phyloP scores from a whole-genome alignment of 192 early-diverging fungal genomes.

The Rhizophagus clarus region DNA sequence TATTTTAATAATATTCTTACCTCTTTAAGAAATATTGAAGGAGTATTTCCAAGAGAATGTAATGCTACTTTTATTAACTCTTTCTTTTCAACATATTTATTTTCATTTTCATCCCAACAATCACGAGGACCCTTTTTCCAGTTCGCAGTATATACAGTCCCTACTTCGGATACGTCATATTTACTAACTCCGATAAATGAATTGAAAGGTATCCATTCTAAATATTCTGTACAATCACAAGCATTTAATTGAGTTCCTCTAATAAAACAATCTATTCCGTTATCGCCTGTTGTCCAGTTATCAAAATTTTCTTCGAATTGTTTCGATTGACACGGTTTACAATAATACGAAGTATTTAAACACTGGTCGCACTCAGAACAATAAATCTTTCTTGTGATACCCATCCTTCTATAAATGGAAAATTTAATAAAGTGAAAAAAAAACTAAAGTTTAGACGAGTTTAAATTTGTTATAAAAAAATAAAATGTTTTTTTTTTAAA shows the following conservation, averaged over 20 bases:
- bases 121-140: conserved; percentile 19
- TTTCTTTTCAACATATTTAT: background rate
- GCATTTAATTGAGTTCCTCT: conserved; percentile 23
- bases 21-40: conserved; percentile 12
- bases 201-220: conserved; percentile 25
- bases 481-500: no score
- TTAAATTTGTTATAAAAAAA: no score
- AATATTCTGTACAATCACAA: conserved; percentile 13
- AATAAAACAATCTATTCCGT: conserved; percentile 21
- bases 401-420: background rate
- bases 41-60: background rate
- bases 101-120: conserved; percentile 20
- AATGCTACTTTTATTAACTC: conserved; percentile 24
- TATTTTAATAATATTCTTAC: background rate
- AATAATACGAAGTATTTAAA: background rate
- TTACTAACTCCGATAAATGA: conserved; percentile 11
- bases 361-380: conserved; percentile 15
- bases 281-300: conserved; percentile 26
- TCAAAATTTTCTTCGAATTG: conserved; percentile 26
- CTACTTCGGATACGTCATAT: background rate
- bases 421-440: no score
- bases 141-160: conserved; percentile 9
- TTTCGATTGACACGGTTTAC: conserved; percentile 13
- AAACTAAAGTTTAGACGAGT: no score
- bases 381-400: background rate